Percentiles rank a stretch among this genome's conserved stretches.
Evolutionary conservation across 169 alveolate genomes (phyloP).

Genomic region (Neospora caninum): DNA sequence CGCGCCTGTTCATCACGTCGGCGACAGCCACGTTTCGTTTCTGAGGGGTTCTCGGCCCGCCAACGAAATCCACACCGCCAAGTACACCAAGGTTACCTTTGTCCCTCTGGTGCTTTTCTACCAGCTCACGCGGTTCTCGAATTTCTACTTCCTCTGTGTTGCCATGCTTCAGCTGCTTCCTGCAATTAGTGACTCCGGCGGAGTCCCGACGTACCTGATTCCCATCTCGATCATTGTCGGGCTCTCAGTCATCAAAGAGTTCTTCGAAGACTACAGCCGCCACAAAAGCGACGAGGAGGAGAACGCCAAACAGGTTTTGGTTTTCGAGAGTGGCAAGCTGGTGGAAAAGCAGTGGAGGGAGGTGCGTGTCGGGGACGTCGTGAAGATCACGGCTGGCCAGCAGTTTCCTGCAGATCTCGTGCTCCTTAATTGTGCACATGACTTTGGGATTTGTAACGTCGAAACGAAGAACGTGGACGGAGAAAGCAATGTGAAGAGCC

Average conservation of each 20-base stretch:
- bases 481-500: slow-evolving; percentile 91
- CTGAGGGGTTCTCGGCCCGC: background rate
- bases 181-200: slow-evolving; percentile 79
- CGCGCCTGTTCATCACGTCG: background rate
- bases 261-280: slow-evolving; percentile 90
- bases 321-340: slow-evolving; percentile 27
- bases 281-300: slow-evolving; percentile 88
- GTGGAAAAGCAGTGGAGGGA: slow-evolving; percentile 82
- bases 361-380: slow-evolving; percentile 91
- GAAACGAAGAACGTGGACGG: slow-evolving; percentile 92
- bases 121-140: slow-evolving; percentile 47
- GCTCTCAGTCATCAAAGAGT: slow-evolving; percentile 90
- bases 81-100: background rate
- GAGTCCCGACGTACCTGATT: slow-evolving; percentile 87
- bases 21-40: background rate
- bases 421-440: slow-evolving; percentile 85
- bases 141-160: slow-evolving; percentile 52
- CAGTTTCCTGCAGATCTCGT: slow-evolving; percentile 94
- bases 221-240: slow-evolving; percentile 90
- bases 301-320: slow-evolving; percentile 79
- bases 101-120: slow-evolving; percentile 17
- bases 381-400: slow-evolving; percentile 81
- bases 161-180: slow-evolving; percentile 63
- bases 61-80: slow-evolving; percentile 23
- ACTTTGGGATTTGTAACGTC: slow-evolving; percentile 85